Evolutionary conservation across 2,329 filamentous ascomycete genomes (phyloP), one percentile per base, ranked within the genome.

Genomic region (Stagonosporopsis chrysanthemi): DNA sequence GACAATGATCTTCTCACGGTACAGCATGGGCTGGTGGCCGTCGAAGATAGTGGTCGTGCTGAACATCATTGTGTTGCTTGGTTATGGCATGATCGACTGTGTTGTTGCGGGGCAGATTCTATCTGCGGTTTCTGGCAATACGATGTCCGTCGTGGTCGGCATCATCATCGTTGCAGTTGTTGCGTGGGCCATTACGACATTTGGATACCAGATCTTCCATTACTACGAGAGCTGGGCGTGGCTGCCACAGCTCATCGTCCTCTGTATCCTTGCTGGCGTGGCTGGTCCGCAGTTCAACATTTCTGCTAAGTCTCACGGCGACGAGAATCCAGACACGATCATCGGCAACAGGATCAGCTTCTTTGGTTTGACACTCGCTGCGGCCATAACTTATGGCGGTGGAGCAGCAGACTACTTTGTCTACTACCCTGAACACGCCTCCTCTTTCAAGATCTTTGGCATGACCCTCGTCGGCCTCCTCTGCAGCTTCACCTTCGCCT

Each of bases 61-160:
- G 55, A 88, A 88, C 65, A 77, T 89, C 43, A 81, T 89, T 41
- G 82, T 87, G 22, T 78, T 88, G 67, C 77, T 88, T 2, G 86
- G 86, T 8, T 89, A 88, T 63, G 79, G 80, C 17, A 76, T 89
- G 69, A 85, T 90, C 57, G 84, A 88, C 70, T 86, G 83, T 31
- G 86, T 90, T 6, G 81, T 90, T 15, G 85, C 85, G 2, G 88
- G 88, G 0, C 88, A 90, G 68, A 89, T 90, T 24, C 76, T 91
- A 2, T 88, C 85, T 4, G 88, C 88, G 1, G 85, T 90, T 4
- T 86, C 84, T 12, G 74, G 78, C 1, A 81, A 82, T n/a, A 81
- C 77, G 58, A 81, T 90, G 75, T 85, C 84, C 2, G 82, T 89
- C 19, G 82, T 85, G 31, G 88, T 90, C 1, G 88, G 88, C 64